Evolutionary conservation across 2,329 filamentous ascomycete genomes (phyloP), one percentile per base, ranked within the genome.

Genomic region (Verticillium nonalfalfae): DNA sequence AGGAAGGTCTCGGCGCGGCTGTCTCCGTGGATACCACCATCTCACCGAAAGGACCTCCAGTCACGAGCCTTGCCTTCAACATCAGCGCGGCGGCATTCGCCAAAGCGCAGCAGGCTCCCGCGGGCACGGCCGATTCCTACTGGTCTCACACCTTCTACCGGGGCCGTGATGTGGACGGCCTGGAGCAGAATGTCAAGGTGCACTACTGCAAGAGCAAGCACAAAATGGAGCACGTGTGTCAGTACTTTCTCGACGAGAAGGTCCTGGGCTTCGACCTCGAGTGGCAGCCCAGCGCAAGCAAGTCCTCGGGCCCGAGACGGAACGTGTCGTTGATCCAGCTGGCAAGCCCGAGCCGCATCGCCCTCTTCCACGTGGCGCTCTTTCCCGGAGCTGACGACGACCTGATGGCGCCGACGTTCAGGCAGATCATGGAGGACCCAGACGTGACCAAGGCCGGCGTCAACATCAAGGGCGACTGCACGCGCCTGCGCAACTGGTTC

Each of bases 221-320:
- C 39, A 85, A 84, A 2, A 89, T 90, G 18, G 91, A 97, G 71
- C 75, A 78, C 6, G 82, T 90, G 7, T 79, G 85, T 62, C 73
- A 83, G 61, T 81, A 89, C 61, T 97, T 97, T 67, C 70, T 87
- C 45, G 66, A 82, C 33, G 86, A 95, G 68, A 79, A 85, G 45
- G 75, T 96, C 2, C 72, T 97, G n/a, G 93, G 93, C 0, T 92
- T 97, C 64, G 93, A 97, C 69, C 81, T 97, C 64, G 94, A 97
- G 76, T 97, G 94, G 93, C 81, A 85, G 59, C 66, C 78, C 1
- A 77, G 82, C 6, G 80, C 85, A 0, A 76, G 70, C 6, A 78
- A 72, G 21, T 68, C 65, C 7, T 72, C 80, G 2, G 78, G 80
- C 3, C 75, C 87, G 4, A 88, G 90, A 65, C 79, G 82, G 59